Evolutionary conservation across 139 green algal genomes (phyloP), one percentile per base, ranked within the genome.

Genomic region (Mychonastes homosphaera): DNA sequence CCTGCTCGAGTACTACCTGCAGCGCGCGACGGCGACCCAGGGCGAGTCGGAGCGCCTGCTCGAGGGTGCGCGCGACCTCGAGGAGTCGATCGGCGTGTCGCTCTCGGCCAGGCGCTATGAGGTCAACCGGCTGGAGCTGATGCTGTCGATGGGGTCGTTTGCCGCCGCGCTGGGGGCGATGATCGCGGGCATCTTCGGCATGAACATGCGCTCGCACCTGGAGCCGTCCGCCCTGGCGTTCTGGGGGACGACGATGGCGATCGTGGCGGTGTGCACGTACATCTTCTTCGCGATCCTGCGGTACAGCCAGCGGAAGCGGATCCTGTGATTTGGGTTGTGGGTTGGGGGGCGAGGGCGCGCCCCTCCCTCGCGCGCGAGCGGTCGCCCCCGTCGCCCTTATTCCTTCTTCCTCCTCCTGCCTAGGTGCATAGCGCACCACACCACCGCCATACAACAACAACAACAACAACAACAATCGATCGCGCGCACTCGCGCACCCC

Each of bases 1-100:
- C 74, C 62, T 96, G 47, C 70, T 95, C 23, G 88, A 96, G 74
- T 96, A 94, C 65, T 96, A 96, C 76, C 71, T 93, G 65, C 88
- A 96, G 76, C 69, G 87, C 10, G 76, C 82, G 8, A 72, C 71
- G 12, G 80, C 70, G n/a, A 82, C 79, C 16, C 79, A 89, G 72
- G 63, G 40, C 19, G 64, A 78, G 51, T 60, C 66, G 5, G 71
- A 72, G 62, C 49, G 69, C 19, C 16, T 90, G 60, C 64, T 91
- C 35, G 79, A 77, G 39, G 85, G 86, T 23, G 85, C 86, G 0
- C 79, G 88, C 21, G 88, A 95, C 65, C 56, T 95, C 39, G 88
- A 95, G 73, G 88, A 95, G 66, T 90, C 79, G 35, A 95, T 95
- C 52, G 80, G 80, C 12, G 78, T 95, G 23, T 88, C 78, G 6